Evolutionary conservation across 345 rosid species (phyloP), one percentile per base, ranked within the genome.

Genomic region (Eucalyptus regnans): DNA sequence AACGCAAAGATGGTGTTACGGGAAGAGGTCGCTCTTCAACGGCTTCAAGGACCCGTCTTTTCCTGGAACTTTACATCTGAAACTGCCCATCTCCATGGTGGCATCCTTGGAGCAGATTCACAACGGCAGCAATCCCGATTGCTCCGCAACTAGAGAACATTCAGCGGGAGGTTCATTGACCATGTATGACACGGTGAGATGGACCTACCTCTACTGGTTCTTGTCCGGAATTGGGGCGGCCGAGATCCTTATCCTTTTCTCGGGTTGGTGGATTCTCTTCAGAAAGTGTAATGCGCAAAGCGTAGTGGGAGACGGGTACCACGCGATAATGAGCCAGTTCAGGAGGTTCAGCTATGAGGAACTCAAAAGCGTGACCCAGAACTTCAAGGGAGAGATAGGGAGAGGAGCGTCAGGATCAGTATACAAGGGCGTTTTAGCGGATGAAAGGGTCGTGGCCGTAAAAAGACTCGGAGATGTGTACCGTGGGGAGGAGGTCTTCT

Each of bases 341-440:
- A 90, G 88, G 91, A 88, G 87, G 89, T 93, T 91, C 76, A 89
- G 86, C 80, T 93, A 89, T 64, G 29, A 41, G 18, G 92, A 93
- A 41, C 92, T 92, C n/a, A 92, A 90, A 85, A 89, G 86, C 46
- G 93, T 92, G 27, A 91, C 94, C 18, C 89, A 87, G 37, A 90
- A 86, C 33, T 93, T 93, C 90, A 68, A 54, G 50, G 88, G 91
- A 86, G 93, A 91, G 89, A 44, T 92, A 15, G 97, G 97, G 68
- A 92, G 91, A 49, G 96, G 95, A 84, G 95, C 91, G 20, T 93
- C 93, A 7, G 94, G 97, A 56, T 64, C 87, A 44, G 95, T 95
- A 7, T 94, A 90, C 50, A 94, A 91, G 84, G 95, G 95, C 9
- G 90, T 89, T 86, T 44, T 95, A 91, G 91, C 60, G 3, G 91